Evolutionary conservation across 2,329 filamentous ascomycete species (phyloP), one percentile per base, ranked within the genome.

Genomic region (Nannizziopsis barbatae): DNA sequence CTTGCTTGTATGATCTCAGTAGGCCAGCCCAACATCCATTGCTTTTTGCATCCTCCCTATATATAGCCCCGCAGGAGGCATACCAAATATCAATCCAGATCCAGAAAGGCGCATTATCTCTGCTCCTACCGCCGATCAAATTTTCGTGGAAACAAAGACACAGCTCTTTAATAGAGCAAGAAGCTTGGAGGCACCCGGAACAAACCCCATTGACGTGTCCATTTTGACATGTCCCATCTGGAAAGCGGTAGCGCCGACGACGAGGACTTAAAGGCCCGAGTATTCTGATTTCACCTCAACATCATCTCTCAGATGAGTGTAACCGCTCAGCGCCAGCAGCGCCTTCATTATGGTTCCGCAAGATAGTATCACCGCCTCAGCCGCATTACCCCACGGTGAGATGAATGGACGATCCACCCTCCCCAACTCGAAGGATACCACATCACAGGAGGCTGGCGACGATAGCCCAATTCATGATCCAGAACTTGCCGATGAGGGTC

Each of bases 141-240:
- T 27, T 27, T 27, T 27, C 22, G 22, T 27, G 22, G 7, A 27
- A 27, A 27, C 7, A 39, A 11, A 11, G 6, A 18, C 8, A 32
- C 39, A 14, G n/a, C 17, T 32, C 14, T 14, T 27, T 32, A 12
- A 15, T 9, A 41, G 45, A 9, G 37, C 22, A 35, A 41, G 5
- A 17, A 30, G 38, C 17, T 3, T 12, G 12, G 33, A 27, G 22
- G 32, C 35, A 32, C 15, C 45, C 37, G 30, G 37, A 4, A 30
- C 10, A n/a, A 11, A 11, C 1, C 31, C 17, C 15, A 27, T 8
- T 12, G 32, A 22, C 15, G 2, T 15, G n/a, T 37, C n/a, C 39
- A n/a, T 15, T 11, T 14, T 20, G 53, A 55, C 37, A 55, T 55
- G 53, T 51, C 42, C 45, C 36, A 44, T 39, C 50, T 51, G 15